These are phyloP conservation scores for Skeletonema menzelii DNA, from an alignment of 108 stramenopile species.

Conservation along the genomic window DNA sequence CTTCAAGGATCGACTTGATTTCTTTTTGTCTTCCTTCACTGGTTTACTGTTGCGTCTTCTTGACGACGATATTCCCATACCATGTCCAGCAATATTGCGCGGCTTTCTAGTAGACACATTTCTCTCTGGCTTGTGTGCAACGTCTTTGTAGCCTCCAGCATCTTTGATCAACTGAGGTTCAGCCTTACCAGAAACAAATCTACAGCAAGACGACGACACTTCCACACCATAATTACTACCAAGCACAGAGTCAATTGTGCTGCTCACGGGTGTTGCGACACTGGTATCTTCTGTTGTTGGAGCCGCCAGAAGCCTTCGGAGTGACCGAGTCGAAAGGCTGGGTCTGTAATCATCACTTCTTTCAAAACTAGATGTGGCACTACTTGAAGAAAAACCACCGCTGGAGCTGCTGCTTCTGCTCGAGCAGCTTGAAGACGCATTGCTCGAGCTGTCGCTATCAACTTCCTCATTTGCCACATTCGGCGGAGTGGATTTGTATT, in stretches of 20 bases:
- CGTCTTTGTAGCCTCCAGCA: background rate
- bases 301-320: background rate
- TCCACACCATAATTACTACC: slow-evolving; percentile 3
- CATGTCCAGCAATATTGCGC: background rate
- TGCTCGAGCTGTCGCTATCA: background rate
- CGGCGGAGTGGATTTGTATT: background rate
- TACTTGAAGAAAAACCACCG: background rate
- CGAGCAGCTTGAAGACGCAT: background rate
- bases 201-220: background rate
- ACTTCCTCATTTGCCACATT: background rate
- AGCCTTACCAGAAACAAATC: background rate
- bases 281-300: slow-evolving; percentile 1
- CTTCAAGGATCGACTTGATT: background rate
- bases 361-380: background rate
- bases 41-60: background rate
- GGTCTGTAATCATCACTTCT: background rate
- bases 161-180: background rate
- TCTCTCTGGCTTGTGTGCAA: background rate
- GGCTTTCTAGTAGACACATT: background rate
- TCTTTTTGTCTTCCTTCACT: background rate
- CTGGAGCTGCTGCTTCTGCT: background rate
- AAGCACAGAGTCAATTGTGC: background rate
- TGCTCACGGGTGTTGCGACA: background rate
- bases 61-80: background rate
- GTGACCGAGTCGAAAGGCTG: background rate